Evolutionary conservation across 164 flowering plant species (phyloP).

Genomic region (Cinnamomum micranthum): DNA sequence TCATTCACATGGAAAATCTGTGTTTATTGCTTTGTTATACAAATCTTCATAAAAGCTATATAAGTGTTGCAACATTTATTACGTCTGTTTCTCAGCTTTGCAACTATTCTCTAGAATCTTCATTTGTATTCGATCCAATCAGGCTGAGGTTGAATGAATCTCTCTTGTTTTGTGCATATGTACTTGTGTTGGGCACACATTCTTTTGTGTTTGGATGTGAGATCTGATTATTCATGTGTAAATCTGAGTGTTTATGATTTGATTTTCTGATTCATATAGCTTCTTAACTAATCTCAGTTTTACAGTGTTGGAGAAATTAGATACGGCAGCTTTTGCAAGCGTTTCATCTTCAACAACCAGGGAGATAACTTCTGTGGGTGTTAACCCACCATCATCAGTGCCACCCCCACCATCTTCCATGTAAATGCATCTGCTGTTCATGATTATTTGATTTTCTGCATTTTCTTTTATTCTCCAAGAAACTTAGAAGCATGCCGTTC

Average conservation of each 20-base stretch:
- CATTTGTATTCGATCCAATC: not conserved
- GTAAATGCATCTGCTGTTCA: conserved; percentile 28
- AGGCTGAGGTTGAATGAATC: not conserved
- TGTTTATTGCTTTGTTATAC: too few species aligned
- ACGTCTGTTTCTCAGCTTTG: not conserved
- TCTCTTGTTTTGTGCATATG: not conserved
- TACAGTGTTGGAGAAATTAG: conserved; percentile 22
- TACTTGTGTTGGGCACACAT: not conserved
- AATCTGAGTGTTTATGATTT: not conserved
- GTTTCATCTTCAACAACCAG: conserved; percentile 46
- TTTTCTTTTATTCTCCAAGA: not conserved
- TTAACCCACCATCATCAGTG: conserved; percentile 43
- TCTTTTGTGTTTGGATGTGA: too few species aligned
- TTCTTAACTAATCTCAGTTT: not conserved
- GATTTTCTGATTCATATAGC: not conserved
- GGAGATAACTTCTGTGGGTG: conserved; percentile 72
- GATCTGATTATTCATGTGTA: not conserved
- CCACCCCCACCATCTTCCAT: conserved; percentile 65
- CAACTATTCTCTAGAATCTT: not conserved
- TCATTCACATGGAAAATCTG: not conserved
- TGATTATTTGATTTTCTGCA: not conserved
- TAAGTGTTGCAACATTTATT: too few species aligned
- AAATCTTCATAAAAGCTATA: not conserved
- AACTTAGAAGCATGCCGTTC: not conserved
- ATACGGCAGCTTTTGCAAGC: conserved; percentile 47